These are phyloP conservation scores for Dipteronia dyeriana DNA, from an alignment of 345 rosid species.

Conservation along the genomic window DNA sequence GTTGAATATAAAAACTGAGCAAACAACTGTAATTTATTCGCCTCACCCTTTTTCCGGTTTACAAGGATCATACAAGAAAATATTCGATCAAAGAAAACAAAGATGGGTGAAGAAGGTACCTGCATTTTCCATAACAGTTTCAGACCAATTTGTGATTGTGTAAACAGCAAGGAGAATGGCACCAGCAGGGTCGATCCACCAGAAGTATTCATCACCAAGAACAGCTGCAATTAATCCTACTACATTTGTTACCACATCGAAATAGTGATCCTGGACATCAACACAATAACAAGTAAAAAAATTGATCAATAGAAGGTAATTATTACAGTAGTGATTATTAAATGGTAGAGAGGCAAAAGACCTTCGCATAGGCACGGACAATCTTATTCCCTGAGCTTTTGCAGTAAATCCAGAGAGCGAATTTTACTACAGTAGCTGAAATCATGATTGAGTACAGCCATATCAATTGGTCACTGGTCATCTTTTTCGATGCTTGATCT, in stretches of 20 bases:
- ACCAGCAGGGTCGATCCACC: conserved; percentile 96
- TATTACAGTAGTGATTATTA: background rate
- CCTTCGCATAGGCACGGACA: conserved; percentile 95
- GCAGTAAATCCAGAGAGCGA: conserved; percentile 87
- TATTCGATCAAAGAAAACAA: background rate
- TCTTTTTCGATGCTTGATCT: conserved; percentile 43
- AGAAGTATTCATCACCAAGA: conserved; percentile 68
- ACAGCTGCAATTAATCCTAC: conserved; percentile 82
- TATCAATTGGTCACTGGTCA: conserved; percentile 51
- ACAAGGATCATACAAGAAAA: background rate
- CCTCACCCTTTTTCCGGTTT: background rate
- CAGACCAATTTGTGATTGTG: conserved; percentile 88
- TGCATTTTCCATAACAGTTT: conserved; percentile 89
- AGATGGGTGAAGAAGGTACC: conserved; percentile 33
- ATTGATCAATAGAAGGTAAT: background rate
- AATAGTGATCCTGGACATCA: conserved; percentile 75
- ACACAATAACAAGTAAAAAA: background rate
- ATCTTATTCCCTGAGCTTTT: conserved; percentile 69
- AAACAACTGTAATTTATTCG: background rate
- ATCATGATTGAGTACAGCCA: conserved; percentile 85
- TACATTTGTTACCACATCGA: conserved; percentile 86
- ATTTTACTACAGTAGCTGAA: conserved; percentile 72
- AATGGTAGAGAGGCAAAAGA: conserved; percentile 20
- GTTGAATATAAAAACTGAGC: background rate
- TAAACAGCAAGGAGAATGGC: conserved; percentile 82